Base-by-base conservation (phyloP, 306 rosid genomes). In the Castanopsis chinensis region DNA sequence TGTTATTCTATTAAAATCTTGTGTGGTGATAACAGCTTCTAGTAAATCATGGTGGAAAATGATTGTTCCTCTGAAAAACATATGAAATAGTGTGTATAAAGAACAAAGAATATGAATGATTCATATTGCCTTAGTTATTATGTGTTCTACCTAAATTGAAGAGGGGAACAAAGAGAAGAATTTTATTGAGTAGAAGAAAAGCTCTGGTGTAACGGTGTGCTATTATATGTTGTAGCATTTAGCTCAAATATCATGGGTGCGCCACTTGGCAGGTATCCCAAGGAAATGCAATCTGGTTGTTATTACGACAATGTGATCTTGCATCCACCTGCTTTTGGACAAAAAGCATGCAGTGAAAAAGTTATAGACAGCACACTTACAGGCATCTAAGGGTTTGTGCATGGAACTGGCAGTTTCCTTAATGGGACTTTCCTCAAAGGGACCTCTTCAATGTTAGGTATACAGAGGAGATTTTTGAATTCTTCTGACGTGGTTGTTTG, bases 251-350 rank as follows among this genome's bases (percentile, higher is more conserved):
- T 54, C 43, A 55, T 55, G 49, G 77, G 67, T 55, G 30, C 77
- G 30, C 77, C 77, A 73, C 52, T 53, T 73, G 77, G 53, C 67
- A 55, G 67, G 32, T 56, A 54, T 73, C 28, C 76, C 77, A 55
- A 73, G 17, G 64, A 53, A 73, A n/a, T 51, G 59, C 21, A 25
- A 72, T 30, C 61, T 13, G 37, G 63, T 27, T 27, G 4, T 72
- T 23, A 27, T 72, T 23, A 7, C 30, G 15, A 30, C 23, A 30
- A 30, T 30, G 23, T 64, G 70, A 64, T 64, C 23, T 28, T 8
- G 70, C 37, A 64, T 64, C 70, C 45, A 30, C 23, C 45, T 12
- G 69, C 14, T 63, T 63, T 63, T 27, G 69, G 51, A 68, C 27
- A 68, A 5, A 65, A 32, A 35, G 18, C 72, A 35, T 68, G 27